Base-by-base conservation (phyloP, 2,329 filamentous ascomycete species). In the Colletotrichum falcatum region DNA sequence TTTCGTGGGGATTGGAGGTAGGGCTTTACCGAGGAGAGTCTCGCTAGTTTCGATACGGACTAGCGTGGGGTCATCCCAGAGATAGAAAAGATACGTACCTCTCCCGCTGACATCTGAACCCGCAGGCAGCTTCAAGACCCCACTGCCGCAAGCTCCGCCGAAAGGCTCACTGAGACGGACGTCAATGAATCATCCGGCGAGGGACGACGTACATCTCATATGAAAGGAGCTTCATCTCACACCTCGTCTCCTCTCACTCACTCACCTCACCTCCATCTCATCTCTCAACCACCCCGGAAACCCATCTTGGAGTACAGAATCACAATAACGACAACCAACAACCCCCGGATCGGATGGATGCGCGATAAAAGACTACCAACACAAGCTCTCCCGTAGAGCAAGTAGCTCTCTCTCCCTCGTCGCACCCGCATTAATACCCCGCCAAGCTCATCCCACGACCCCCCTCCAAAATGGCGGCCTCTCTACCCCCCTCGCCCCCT, bases 401-500 rank as follows among this genome's bases (percentile, higher is more conserved):
- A n/a, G n/a, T 30, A 9, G 6, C 26, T 44, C 48, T 6, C 23
- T 8, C 8, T 16, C 20, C 3, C n/a, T 16, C 30, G n/a, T 55
- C 53, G 35, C 42, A 48, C 2, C 42, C n/a, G 20, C 58, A n/a
- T 48, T 48, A 12, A 23, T 26, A 20, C 42, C 14, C 18, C 7
- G 30, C 42, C 51, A 35, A 54, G 26, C 30, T 23, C 64, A 35
- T 7, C 61, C 23, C 16, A 18, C 37, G 12, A n/a, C 12, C 23
- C 7, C 44, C 28, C 18, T 23, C 26, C 39, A 39, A 74, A 60
- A 85, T 85, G 83, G 75, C 80, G 48, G 72, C 78, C 75, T 77
- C 82, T 64, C 82, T 95, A 59, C 94, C 94, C 87, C 90, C 42
- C 86, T 98, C 80, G 94, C 92, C 67, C 88, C 92, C 26, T 94